Evolutionary conservation across 768 basidiomycete species (phyloP).

Genomic region (Mrakia gelida): DNA sequence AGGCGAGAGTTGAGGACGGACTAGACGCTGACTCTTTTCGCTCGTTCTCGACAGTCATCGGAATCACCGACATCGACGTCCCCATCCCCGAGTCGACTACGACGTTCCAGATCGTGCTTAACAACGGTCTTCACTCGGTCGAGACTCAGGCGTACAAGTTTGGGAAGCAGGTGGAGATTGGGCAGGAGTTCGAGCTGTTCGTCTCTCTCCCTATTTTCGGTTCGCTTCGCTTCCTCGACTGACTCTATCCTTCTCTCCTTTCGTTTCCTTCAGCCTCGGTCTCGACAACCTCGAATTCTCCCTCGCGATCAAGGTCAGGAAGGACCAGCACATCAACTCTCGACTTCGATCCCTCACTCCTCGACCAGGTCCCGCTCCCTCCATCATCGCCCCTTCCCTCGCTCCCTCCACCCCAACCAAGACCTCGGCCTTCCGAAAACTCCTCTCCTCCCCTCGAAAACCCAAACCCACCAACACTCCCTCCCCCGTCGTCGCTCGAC

Average conservation of each 20-base stretch:
- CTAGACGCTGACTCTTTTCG: background rate
- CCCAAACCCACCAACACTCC: conserved; percentile 38
- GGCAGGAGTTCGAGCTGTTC: conserved; percentile 46
- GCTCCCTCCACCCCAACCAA: conserved; percentile 66
- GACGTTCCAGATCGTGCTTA: conserved; percentile 75
- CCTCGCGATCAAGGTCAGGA: conserved; percentile 76
- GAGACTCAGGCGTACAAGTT: conserved; percentile 59
- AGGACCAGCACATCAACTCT: conserved; percentile 75
- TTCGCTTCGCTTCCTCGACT: background rate
- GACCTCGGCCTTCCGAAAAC: conserved; percentile 38
- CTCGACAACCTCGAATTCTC: conserved; percentile 95
- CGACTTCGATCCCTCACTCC: conserved; percentile 66
- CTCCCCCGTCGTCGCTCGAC: conserved; percentile 22
- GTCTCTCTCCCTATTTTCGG: conserved; percentile 25
- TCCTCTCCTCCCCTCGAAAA: conserved; percentile 47
- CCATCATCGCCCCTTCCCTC: conserved; percentile 40
- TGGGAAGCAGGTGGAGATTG: conserved; percentile 41
- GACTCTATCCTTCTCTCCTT: background rate
- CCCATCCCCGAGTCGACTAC: conserved; percentile 72
- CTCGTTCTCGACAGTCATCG: conserved; percentile 56
- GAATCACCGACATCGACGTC: conserved; percentile 65
- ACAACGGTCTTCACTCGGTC: conserved; percentile 95
- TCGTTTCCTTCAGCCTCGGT: conserved; percentile 59
- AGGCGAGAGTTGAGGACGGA: background rate
- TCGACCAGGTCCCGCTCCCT: conserved; percentile 44